A percentile compares a stretch with the other conserved stretches of the same genome.
These are phyloP conservation scores for Sistotremastrum niveocremeum DNA, from an alignment of 768 basidiomycete genomes.

Conservation along the genomic window DNA sequence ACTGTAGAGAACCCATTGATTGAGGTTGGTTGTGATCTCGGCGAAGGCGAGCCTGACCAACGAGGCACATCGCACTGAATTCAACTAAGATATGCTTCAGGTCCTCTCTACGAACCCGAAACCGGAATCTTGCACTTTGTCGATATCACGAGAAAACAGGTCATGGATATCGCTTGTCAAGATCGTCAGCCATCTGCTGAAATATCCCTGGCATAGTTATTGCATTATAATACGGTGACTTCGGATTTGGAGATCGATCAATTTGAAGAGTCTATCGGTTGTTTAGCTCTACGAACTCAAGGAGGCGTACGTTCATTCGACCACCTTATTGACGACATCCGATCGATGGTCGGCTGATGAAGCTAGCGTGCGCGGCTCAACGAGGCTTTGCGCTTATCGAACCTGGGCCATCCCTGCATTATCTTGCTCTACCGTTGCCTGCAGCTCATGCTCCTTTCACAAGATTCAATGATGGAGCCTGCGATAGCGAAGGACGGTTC, in stretches of 20 bases:
- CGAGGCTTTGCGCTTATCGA: conserved; percentile 41
- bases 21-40: conserved; percentile 39
- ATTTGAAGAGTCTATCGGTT: conserved; percentile 43
- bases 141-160: conserved; percentile 46
- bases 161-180: conserved; percentile 10
- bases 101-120: conserved; percentile 45
- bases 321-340: background rate
- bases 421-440: conserved; percentile 41
- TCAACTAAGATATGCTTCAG: conserved; percentile 18
- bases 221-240: conserved; percentile 32
- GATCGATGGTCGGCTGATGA: background rate
- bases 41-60: conserved; percentile 36
- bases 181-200: background rate
- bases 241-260: conserved; percentile 30
- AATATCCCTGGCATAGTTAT: conserved; percentile 26
- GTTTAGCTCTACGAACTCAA: conserved; percentile 38
- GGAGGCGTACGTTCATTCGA: conserved; percentile 26
- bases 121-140: conserved; percentile 51
- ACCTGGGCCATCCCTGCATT: conserved; percentile 26
- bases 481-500: conserved; percentile 49
- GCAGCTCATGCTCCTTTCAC: conserved; percentile 26
- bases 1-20: conserved; percentile 29
- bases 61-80: background rate
- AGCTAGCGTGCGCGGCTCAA: conserved; percentile 51
- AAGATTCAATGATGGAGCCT: conserved; percentile 61